Evolutionary conservation across 2,329 filamentous ascomycete species (phyloP).

Genomic region (Trichoderma sp.): DNA sequence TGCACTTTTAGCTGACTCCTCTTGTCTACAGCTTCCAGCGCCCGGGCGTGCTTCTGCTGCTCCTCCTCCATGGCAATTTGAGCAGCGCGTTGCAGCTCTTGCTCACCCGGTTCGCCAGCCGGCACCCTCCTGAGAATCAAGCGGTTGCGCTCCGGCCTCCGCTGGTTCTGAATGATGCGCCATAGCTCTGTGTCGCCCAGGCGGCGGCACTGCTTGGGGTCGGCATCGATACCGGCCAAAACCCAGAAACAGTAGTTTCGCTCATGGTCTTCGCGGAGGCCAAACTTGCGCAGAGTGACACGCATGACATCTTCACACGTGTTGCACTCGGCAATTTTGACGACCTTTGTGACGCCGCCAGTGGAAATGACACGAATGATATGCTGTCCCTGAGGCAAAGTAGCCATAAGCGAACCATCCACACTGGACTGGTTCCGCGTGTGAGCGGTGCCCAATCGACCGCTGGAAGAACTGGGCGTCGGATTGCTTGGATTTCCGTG

Average conservation of each 20-base stretch:
- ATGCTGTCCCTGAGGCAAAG: slow-evolving; percentile 81
- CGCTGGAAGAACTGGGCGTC: slow-evolving; percentile 66
- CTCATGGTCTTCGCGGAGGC: slow-evolving; percentile 85
- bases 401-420: slow-evolving; percentile 84
- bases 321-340: slow-evolving; percentile 89
- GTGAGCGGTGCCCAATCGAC: slow-evolving; percentile 68
- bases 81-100: slow-evolving; percentile 85
- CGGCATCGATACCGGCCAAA: slow-evolving; percentile 80
- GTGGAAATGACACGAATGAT: slow-evolving; percentile 93
- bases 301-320: slow-evolving; percentile 92
- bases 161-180: slow-evolving; percentile 85
- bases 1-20: slow-evolving; percentile 86
- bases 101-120: slow-evolving; percentile 82
- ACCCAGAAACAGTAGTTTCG: slow-evolving; percentile 98
- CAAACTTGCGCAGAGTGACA: slow-evolving; percentile 84
- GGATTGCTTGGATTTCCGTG: slow-evolving; percentile 57
- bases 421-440: slow-evolving; percentile 81
- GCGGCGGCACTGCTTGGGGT: slow-evolving; percentile 78
- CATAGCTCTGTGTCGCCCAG: slow-evolving; percentile 86
- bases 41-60: slow-evolving; percentile 70
- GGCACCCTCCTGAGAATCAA: slow-evolving; percentile 93
- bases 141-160: slow-evolving; percentile 83
- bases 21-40: slow-evolving; percentile 67
- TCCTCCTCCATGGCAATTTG: slow-evolving; percentile 88
- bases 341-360: slow-evolving; percentile 86